A percentile compares a stretch with the other conserved stretches of the same genome.
phyloP scores from a whole-genome alignment of 305 asterid species.

The Fraxinus floribunda region DNA sequence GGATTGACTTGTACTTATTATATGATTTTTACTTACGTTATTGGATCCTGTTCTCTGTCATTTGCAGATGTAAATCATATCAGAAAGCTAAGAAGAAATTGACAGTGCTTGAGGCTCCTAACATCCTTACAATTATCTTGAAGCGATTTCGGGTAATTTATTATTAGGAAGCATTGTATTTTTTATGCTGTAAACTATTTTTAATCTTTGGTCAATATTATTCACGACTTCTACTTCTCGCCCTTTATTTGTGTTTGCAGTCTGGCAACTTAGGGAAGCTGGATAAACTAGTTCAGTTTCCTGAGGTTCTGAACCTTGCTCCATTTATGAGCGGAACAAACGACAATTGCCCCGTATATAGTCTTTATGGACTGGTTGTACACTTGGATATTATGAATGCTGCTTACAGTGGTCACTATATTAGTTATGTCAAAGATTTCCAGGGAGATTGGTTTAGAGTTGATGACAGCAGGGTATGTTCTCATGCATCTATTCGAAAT shows the following conservation, averaged over 20 bases:
- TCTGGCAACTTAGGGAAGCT: conserved; percentile 54
- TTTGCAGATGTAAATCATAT: conserved; percentile 58
- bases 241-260: conserved; percentile 30
- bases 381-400: conserved; percentile 51
- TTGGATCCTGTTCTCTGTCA: not conserved
- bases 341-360: conserved; percentile 42
- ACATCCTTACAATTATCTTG: conserved; percentile 53
- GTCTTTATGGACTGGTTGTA: conserved; percentile 58
- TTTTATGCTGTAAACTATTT: not conserved
- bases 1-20: not conserved
- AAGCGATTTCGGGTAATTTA: conserved; percentile 52
- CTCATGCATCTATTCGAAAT: not conserved
- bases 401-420: conserved; percentile 55
- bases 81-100: conserved; percentile 60
- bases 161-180: not conserved
- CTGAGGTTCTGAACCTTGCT: conserved; percentile 52
- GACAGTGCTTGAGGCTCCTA: conserved; percentile 56
- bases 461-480: conserved; percentile 59
- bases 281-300: conserved; percentile 48
- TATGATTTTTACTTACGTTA: not conserved
- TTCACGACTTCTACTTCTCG: conserved; percentile 8
- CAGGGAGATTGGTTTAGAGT: conserved; percentile 48
- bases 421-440: conserved; percentile 55
- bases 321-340: conserved; percentile 51
- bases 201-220: not conserved